Base-by-base conservation (phyloP, 1,284 basidiomycete species). In the Malassezia globosa region DNA sequence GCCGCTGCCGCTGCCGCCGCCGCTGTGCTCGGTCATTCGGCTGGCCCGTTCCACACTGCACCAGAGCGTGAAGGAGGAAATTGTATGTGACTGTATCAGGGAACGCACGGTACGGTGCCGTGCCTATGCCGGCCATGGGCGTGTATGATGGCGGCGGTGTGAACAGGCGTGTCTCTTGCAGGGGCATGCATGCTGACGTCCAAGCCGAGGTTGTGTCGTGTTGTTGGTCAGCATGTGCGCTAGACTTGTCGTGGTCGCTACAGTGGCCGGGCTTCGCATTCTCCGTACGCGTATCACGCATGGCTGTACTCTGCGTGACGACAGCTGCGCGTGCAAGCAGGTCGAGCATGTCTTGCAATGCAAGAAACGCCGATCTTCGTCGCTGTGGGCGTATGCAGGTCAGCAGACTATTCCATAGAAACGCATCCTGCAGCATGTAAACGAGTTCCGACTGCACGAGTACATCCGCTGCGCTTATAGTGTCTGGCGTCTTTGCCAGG, bases 81-180 rank as follows among this genome's bases (percentile, higher is more conserved):
- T 52, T 52, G 50, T 37, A 52, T 7, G 50, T 46, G 13, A 47
- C 41, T 16, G 36, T 34, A 23, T 47, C 34, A 7, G 50, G 50
- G 11, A 52, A 52, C 11, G 16, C 22, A 27, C 26, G 37, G 37
- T 21, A 23, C 22, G 19, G 14, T 8, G 18, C 37, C 3, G 24
- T 6, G n/a, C 5, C 23, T 11, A 14, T 7, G 18, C 22, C 37
- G 22, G 37, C 37, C 3, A 34, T 26, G 1, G 29, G 31, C 4
- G 31, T 25, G 31, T 21, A 21, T 13, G 4, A 3, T 2, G 37
- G 29, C 23, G 7, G 10, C 3, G 11, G 16, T 16, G 29, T 11
- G 3, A 16, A 13, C 11, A 11, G 11, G 29, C 16, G 11, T 16
- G 29, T 31, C 2, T 11, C 29, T 13, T 16, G 29, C 4, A 31